Conservation (phyloP, 805 yeast species). For the Hanseniaspora lindneri region DNA sequence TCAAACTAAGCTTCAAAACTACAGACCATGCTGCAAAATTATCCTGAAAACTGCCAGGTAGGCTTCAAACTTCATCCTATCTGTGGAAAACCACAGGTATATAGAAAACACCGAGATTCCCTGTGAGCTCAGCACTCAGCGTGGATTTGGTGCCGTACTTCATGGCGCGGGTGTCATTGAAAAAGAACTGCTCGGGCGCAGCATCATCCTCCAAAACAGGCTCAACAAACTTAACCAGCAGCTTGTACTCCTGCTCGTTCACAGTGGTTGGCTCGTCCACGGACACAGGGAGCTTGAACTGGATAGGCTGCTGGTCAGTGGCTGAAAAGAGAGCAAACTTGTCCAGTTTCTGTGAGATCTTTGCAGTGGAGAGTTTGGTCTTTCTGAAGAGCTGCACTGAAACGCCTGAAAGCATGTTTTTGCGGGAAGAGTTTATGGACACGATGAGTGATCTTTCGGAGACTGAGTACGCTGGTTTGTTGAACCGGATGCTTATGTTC, state of each 20-base stretch:
- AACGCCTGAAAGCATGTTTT: slow-evolving; percentile 2
- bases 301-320: not conserved
- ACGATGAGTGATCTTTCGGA: not conserved
- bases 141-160: not conserved
- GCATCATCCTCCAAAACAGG: not conserved
- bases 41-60: no score
- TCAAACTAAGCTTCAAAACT: no score
- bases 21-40: no score
- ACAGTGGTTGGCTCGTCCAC: not conserved
- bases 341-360: slow-evolving; percentile 6
- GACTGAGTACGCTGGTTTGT: not conserved
- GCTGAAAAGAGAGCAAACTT: slow-evolving; percentile 5
- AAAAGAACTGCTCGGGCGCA: not conserved
- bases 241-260: not conserved
- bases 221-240: slow-evolving; percentile 9
- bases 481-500: not conserved
- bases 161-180: not conserved
- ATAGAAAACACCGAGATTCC: not conserved
- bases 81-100: not conserved
- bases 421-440: not conserved
- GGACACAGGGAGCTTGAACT: not conserved
- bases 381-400: slow-evolving; percentile 4
- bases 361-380: not conserved
- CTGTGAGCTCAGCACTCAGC: not conserved
- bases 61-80: no score